These are phyloP conservation scores for Protea cynaroides DNA, from an alignment of 164 flowering plant species.

Conservation along the genomic window DNA sequence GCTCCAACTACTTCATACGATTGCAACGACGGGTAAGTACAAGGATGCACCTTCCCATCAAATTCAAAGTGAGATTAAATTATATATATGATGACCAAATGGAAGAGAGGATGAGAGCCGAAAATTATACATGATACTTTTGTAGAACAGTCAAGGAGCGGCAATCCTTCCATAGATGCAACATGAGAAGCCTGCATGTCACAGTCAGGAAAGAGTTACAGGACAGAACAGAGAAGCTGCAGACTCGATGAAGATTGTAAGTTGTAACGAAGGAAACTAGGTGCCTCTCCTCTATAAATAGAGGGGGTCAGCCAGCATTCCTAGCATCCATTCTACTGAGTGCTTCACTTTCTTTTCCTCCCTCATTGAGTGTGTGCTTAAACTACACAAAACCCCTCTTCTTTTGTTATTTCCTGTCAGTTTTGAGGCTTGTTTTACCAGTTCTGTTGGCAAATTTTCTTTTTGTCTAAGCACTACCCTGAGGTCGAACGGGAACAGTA, in stretches of 20 bases:
- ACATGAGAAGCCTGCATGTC: conserved; percentile 60
- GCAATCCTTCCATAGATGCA: conserved; percentile 64
- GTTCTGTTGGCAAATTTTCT: no score
- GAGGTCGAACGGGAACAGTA: no score
- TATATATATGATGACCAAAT: background rate
- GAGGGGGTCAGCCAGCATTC: no score
- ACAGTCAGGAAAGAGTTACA: background rate
- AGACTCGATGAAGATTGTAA: background rate
- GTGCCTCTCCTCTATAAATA: no score
- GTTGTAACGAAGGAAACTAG: background rate
- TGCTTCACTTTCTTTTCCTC: no score
- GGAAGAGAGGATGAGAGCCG: background rate
- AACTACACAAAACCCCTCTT: no score
- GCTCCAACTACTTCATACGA: background rate
- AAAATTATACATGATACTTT: conserved; percentile 58
- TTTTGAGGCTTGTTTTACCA: no score
- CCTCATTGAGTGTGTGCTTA: no score
- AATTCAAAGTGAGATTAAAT: background rate
- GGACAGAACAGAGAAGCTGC: background rate
- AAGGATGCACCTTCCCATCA: no score
- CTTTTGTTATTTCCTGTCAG: no score
- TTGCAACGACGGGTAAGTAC: background rate
- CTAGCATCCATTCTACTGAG: no score
- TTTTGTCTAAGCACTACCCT: no score
- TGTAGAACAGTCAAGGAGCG: conserved; percentile 50